A percentile compares a stretch with the other conserved stretches of the same genome.
Conservation (phyloP, 495 filamentous ascomycete genomes). For the Daldinia loculata region DNA sequence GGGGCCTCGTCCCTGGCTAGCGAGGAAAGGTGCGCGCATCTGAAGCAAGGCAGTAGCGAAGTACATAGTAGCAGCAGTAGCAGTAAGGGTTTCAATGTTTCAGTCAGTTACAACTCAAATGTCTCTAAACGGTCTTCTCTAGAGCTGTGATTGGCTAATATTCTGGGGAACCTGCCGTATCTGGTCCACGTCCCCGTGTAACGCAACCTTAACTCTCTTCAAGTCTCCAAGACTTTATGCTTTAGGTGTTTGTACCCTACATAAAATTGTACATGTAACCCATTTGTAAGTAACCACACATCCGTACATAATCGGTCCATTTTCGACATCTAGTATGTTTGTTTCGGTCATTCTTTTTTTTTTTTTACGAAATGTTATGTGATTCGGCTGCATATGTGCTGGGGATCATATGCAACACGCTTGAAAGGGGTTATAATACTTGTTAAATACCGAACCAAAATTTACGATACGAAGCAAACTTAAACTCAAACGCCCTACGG, state of each 20-base stretch:
- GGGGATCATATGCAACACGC: conserved; percentile 22
- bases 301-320: neutral
- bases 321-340: neutral
- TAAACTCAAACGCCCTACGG: neutral
- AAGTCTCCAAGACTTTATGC: conserved; percentile 30
- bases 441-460: neutral
- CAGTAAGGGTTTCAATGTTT: conserved; percentile 30
- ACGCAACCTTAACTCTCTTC: conserved; percentile 17
- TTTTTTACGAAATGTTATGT: neutral
- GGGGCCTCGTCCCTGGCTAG: conserved; percentile 11
- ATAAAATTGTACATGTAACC: neutral
- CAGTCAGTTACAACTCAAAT: conserved; percentile 7
- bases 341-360: neutral
- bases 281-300: neutral
- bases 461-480: neutral
- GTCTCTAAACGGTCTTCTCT: neutral
- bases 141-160: conserved; percentile 12
- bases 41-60: neutral
- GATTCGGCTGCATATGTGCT: neutral
- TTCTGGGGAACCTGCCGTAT: conserved; percentile 21
- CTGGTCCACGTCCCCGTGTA: conserved; percentile 24
- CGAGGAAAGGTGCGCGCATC: neutral
- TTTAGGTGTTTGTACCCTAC: neutral
- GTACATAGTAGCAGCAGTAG: neutral
- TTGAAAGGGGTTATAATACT: neutral